Evolutionary conservation across 495 filamentous ascomycete genomes (phyloP).

Genomic region (Pyronema omphalodes): DNA sequence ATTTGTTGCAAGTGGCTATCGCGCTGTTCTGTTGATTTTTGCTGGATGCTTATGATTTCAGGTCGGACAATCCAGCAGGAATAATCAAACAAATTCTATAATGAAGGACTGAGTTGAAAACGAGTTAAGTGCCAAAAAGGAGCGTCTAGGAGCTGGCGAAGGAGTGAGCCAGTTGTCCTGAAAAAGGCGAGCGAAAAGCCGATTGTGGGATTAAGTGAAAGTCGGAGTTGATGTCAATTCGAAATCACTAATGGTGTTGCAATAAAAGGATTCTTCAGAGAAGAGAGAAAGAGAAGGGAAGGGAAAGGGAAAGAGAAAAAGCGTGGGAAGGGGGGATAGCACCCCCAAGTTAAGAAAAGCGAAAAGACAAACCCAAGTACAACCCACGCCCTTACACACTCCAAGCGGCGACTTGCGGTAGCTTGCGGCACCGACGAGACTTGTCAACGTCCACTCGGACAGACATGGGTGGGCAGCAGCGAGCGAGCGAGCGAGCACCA

Average conservation of each 20-base stretch:
- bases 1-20: conserved; percentile 5
- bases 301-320: conserved; percentile 13
- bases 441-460: too few species aligned
- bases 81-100: conserved; percentile 14
- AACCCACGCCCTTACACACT: neutral
- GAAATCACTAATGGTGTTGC: conserved; percentile 23
- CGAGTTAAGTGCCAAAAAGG: conserved; percentile 20
- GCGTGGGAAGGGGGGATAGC: conserved; percentile 6
- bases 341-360: neutral
- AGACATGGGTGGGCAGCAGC: too few species aligned
- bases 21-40: neutral
- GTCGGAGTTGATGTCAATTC: conserved; percentile 13
- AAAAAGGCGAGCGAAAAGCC: conserved; percentile 25
- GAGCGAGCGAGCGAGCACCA: too few species aligned
- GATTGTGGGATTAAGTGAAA: conserved; percentile 7
- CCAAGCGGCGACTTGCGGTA: too few species aligned
- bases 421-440: too few species aligned
- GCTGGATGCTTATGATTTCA: neutral
- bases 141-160: conserved; percentile 26
- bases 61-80: neutral
- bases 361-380: neutral
- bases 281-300: conserved; percentile 23
- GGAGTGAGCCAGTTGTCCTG: conserved; percentile 26
- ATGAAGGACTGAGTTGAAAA: conserved; percentile 18
- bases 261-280: conserved; percentile 12